A percentile compares a stretch with the other conserved stretches of the same genome.
phyloP scores from a whole-genome alignment of 2,329 filamentous ascomycete species.

The Pyrenophora teres region DNA sequence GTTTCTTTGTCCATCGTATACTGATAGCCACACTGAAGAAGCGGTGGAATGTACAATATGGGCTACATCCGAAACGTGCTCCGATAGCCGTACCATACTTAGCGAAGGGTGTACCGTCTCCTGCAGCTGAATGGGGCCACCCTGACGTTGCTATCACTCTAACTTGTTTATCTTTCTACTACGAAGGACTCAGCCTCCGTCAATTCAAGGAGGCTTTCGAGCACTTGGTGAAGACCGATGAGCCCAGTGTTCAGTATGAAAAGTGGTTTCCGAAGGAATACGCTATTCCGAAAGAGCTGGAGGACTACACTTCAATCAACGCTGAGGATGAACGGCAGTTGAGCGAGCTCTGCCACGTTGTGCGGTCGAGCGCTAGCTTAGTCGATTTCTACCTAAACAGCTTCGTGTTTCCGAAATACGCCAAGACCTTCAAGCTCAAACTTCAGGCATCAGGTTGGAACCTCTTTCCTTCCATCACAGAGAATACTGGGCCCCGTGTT shows the following conservation, averaged over 20 bases:
- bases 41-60: constrained; percentile 68
- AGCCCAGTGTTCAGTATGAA: constrained; percentile 62
- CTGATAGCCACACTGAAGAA: constrained; percentile 65
- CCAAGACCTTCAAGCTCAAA: constrained; percentile 67
- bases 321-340: constrained; percentile 60
- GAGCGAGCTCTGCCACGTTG: constrained; percentile 43
- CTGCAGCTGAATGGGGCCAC: constrained; percentile 70
- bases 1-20: constrained; percentile 65
- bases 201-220: constrained; percentile 60
- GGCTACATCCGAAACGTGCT: constrained; percentile 52
- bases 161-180: constrained; percentile 64
- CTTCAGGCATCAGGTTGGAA: constrained; percentile 72
- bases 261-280: constrained; percentile 54
- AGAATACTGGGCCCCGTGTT: constrained; percentile 47
- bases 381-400: constrained; percentile 70
- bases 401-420: constrained; percentile 68
- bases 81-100: constrained; percentile 67
- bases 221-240: constrained; percentile 59
- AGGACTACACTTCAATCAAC: constrained; percentile 64
- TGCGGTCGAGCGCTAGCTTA: constrained; percentile 55
- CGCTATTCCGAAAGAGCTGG: constrained; percentile 53
- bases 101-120: constrained; percentile 67
- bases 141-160: constrained; percentile 59
- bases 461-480: constrained; percentile 54
- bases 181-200: constrained; percentile 56